These are phyloP conservation scores for Proliferodiscus dingleyae DNA, from an alignment of 2,329 filamentous ascomycete genomes.

Conservation along the genomic window DNA sequence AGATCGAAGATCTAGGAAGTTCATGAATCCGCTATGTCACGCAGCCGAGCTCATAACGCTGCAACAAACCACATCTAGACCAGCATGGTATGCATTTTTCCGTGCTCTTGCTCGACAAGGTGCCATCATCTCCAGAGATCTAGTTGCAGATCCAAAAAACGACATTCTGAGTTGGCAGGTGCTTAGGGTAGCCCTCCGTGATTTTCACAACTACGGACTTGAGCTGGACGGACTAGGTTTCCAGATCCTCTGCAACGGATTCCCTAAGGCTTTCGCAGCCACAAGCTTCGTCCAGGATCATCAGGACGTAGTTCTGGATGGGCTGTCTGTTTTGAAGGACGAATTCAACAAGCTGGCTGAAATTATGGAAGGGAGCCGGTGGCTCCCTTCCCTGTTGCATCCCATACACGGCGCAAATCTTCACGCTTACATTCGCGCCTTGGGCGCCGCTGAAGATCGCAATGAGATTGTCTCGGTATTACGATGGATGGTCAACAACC, in stretches of 20 bases:
- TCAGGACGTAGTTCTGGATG: slow-evolving; percentile 6
- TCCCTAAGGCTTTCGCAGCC: slow-evolving; percentile 25
- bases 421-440: slow-evolving; percentile 57
- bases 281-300: slow-evolving; percentile 4
- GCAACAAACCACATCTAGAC: slow-evolving; percentile 20
- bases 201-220: slow-evolving; percentile 25
- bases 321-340: slow-evolving; percentile 29
- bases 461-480: slow-evolving; percentile 53
- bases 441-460: slow-evolving; percentile 57
- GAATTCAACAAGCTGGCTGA: slow-evolving; percentile 29
- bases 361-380: slow-evolving; percentile 2
- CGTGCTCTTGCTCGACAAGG: slow-evolving; percentile 33
- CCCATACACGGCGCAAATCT: slow-evolving; percentile 43
- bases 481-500: slow-evolving; percentile 53
- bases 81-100: slow-evolving; percentile 41
- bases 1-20: background rate
- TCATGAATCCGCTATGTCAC: slow-evolving; percentile 10
- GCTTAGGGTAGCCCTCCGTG: slow-evolving; percentile 14
- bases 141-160: slow-evolving; percentile 18
- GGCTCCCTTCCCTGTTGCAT: slow-evolving; percentile 34
- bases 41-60: slow-evolving; percentile 19
- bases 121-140: slow-evolving; percentile 15
- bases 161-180: slow-evolving; percentile 26
- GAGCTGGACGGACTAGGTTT: slow-evolving; percentile 29
- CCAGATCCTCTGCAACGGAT: slow-evolving; percentile 21